Evolutionary conservation across 2,329 filamentous ascomycete genomes (phyloP), one percentile per base, ranked within the genome.

Genomic region (Alternaria sp.): DNA sequence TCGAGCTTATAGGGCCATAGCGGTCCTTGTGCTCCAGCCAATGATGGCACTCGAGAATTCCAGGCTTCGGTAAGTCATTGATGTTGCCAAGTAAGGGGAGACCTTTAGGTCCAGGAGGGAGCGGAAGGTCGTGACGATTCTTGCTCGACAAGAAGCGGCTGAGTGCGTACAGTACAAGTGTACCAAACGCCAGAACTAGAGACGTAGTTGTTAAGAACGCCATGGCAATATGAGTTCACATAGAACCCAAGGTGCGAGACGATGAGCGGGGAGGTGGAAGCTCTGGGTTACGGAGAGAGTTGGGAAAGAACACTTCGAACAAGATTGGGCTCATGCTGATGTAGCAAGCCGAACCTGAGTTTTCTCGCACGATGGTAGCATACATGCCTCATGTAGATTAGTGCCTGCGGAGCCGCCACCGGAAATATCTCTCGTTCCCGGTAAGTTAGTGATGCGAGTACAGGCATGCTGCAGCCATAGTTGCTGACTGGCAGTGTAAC

Each of bases 51-150:
- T 83, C 81, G 5, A 70, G 75, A 4, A 61, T 59, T 1, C 73
- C 76, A 8, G 70, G 47, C 0, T 75, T 68, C 0, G 85, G 85
- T 7, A 87, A 70, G 58, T 86, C 83, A 0, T 64, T 62, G 12
- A 86, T 60, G 61, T 86, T 87, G 2, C 85, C 85, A 1, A 87
- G 18, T 0, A 87, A 7, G 0, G 83, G 83, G 7, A 82, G 65
- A 0, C 78, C 78, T 42, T 75, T 82, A 0, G 85, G 85, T 0
- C 85, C 85, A 2, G 84, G 85, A 2, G 84, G 85, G 0, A 84
- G 72, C 1, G 72, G 70, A 14, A 60, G 52, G 11, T 39, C 18
- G 5, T 47, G 18, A 5, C 0, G 24, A 12, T 24, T 36, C 7
- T n/a, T 36, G 1, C 30, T 30, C 30, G 34, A 24, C 1, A 48